Evolutionary conservation across 2,329 filamentous ascomycete genomes (phyloP), one percentile per base, ranked within the genome.

Genomic region (Fusarium circinatum): DNA sequence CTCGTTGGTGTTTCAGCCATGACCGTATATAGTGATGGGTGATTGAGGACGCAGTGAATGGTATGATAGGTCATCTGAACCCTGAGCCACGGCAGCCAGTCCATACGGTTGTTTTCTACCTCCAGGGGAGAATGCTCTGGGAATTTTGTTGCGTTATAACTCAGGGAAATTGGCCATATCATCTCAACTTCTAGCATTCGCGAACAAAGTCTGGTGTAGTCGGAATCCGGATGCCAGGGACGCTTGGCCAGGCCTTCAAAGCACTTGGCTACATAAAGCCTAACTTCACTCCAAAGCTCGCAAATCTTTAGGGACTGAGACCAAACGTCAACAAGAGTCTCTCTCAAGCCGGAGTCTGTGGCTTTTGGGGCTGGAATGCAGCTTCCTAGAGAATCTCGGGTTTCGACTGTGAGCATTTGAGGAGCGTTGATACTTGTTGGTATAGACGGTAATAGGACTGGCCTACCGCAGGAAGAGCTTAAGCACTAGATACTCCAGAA

Each of bases 31-130:
- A 75, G 11, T 4, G 63, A 72, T 0, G 71, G 72, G 17, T 74
- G 72, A 6, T 74, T 74, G 10, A 75, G 58, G 2, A 67, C 61
- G 1, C 68, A 70, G 1, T 70, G 68, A 1, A 75, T 67, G 4
- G 68, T 41, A 28, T 75, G 72, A 4, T 75, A 75, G 2, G 58
- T 64, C 8, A 75, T 49, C 5, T 75, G 72, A 3, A 59, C 11
- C 17, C 65, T 47, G 0, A 75, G 13, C 72, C 72, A 75, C 2
- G 72, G 72, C 1, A 75, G 22, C 44, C 70, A 66, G 2, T 70
- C 34, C n/a, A 30, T 7, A 1, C 72, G 57, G 6, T 62, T 42
- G 0, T 24, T 49, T 1, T 54, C 58, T 0, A 55, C 58, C 5
- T 73, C 34, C 6, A 42, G 24, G 0, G 34, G 24, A 0, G 56